Base-by-base conservation (phyloP, 192 early-diverging fungal genomes). In the Linnemannia schmuckeri region DNA sequence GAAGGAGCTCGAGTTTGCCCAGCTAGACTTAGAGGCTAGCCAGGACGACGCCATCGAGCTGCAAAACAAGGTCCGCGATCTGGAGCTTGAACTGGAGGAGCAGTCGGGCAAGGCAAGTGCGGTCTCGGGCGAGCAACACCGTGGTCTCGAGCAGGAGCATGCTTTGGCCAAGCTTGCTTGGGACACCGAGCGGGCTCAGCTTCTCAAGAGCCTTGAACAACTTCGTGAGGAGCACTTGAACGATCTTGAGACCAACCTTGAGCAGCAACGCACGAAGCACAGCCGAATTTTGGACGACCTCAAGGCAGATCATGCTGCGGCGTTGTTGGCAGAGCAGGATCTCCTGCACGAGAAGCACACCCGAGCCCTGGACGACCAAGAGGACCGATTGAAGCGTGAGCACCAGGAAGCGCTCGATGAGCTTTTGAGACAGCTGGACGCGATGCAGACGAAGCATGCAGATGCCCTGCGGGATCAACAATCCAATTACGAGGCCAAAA, bases 1-100 rank as follows among this genome's bases (percentile, higher is more conserved):
- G 72, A 81, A 71, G 49, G 85, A 87, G 20, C 85, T 87, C 30
- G 85, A 87, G 18, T 87, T 81, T 78, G 85, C 85, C 10, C 85
- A 81, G 13, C 85, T 81, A 22, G 85, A 87, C 66, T 38, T 87
- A 0, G 85, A 87, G 9, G 54, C 72, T 15, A 81, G 80, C 30
- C 70, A 78, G 49, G 85, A 87, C 37, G 85, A 87, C 24, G 61
- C 76, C 0, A 7, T 68, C 9, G 72, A 78, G 18, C 73, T 81
- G 24, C 79, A 81, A 35, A 81, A 73, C 72, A 81, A 81, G 80
- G 72, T 87, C 24, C 79, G 73, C 15, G 85, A 81, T 30, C 38
- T 87, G 63, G 85, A 87, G 70, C 69, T 66, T 4, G 85, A 81
- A 40, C 8, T 86, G 35, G 70, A 81, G 3, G 84, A 86, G 27